These are phyloP conservation scores for Ophiostoma montium DNA, from an alignment of 2,329 filamentous ascomycete species.

Conservation along the genomic window DNA sequence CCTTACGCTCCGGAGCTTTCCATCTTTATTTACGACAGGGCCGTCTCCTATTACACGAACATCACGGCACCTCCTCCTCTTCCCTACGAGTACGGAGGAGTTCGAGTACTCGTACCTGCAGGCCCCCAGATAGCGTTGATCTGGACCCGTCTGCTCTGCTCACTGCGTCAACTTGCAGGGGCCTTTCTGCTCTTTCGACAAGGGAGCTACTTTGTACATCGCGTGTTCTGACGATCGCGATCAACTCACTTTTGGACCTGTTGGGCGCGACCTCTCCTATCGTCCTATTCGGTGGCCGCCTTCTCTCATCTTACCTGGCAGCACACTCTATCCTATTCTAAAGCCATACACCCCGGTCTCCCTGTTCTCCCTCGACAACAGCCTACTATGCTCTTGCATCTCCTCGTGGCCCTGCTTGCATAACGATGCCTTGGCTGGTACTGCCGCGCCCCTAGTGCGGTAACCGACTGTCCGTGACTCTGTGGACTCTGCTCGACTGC, in stretches of 20 bases:
- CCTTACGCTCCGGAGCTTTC: neutral
- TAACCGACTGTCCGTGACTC: constrained; percentile 2
- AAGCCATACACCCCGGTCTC: neutral
- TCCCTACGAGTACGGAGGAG: too few relatives aligned
- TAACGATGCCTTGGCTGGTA: constrained; percentile 9
- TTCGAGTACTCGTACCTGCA: too few relatives aligned
- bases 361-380: neutral
- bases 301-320: neutral
- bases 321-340: too few relatives aligned
- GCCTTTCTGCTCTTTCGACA: neutral
- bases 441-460: constrained; percentile 9
- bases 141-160: neutral
- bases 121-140: neutral
- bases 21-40: neutral
- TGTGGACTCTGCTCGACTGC: neutral
- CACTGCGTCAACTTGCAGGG: neutral
- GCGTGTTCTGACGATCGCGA: constrained; percentile 7
- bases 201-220: constrained; percentile 5
- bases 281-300: neutral
- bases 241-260: constrained; percentile 4
- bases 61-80: neutral
- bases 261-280: neutral
- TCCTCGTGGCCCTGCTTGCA: neutral
- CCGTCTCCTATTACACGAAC: too few relatives aligned
- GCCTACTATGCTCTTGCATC: neutral